Base-by-base conservation (phyloP, 2,329 filamentous ascomycete species). In the Epichloe uncinata region DNA sequence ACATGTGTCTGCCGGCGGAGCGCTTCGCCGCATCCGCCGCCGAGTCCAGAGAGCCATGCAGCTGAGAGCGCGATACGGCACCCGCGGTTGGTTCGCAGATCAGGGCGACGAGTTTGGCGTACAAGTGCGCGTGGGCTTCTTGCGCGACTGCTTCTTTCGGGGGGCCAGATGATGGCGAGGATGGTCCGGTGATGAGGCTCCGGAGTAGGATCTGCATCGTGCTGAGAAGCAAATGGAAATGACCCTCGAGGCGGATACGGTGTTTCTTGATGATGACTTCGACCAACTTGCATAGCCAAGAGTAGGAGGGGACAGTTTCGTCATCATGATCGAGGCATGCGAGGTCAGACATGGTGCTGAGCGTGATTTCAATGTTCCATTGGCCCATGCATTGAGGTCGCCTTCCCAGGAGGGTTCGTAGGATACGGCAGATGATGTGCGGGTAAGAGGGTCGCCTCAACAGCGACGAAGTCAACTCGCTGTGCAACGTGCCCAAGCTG, bases 1-100 rank as follows among this genome's bases (percentile, higher is more conserved):
- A 79, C 74, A 84, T 81, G 63, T 81, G 72, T 54, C 77, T 71
- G 4, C 78, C 78, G 1, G 78, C 78, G 6, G 75, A 77, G 15
- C 77, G 72, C 65, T 81, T 82, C 18, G 79, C 79, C 33, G 71
- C 73, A 55, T 80, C 78, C 2, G 73, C 78, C 1, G 78, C 78
- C 22, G 79, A 81, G 58, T 79, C 77, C 26, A 84, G 70, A 15
- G 66, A 60, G 45, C 64, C 67, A 47, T 67, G 66, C 48, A 69
- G 68, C 57, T 68, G 67, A 2, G 64, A 61, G 6, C 72, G 70
- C 3, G 74, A 72, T 20, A 81, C 76, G 4, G 76, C 73, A 0
- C 75, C 75, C 1, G 72, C 73, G 26, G 73, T 76, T 2, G 77
- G 79, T 58, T 82, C 77, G 57, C 78, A 81, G 33, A 81, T 69